Base-by-base conservation (phyloP, 2,329 filamentous ascomycete species). In the Endothia cerciana region DNA sequence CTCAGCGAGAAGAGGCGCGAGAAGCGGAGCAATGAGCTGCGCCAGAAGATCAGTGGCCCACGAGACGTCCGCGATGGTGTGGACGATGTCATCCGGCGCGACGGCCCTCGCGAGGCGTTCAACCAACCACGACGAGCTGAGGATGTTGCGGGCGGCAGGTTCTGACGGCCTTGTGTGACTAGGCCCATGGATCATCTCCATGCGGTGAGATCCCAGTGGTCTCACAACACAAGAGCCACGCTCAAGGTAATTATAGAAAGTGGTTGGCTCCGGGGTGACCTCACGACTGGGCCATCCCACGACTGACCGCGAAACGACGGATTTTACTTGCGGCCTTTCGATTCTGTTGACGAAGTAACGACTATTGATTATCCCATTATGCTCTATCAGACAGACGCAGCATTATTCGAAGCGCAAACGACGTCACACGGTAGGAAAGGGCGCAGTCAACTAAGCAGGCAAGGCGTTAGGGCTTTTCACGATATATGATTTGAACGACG, bases 41-140 rank as follows among this genome's bases (percentile, higher is more conserved):
- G 87, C 8, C 78, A 83, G 69, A 88, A 82, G 74, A 90, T 90
- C 55, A 88, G 86, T 67, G 82, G 80, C 5, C 87, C 87, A 0
- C 81, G 77, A 30, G 84, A 87, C 71, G 85, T 88, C 25, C 78
- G 85, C 33, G 85, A 88, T 69, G 85, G 85, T 3, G 83, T 88
- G 2, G 84, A 81, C 17, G 85, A 88, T 38, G 81, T 88, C 58
- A 82, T 87, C 56, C 78, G 82, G 60, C 77, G 79, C 43, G 80
- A 77, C 49, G 79, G 76, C 45, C 79, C 79, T 66, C 75, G 75
- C 60, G 77, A 74, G 22, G 70, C 71, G 0, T 73, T 71, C 61
- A 68, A 69, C 19, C 70, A 71, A 40, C 70, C 72, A 17, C 69
- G 71, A 38, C 33, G 65, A 41, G 40, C 51, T 25, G 45, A 53